These are phyloP conservation scores for Cercophora sp. DNA, from an alignment of 495 filamentous ascomycete species.

Conservation along the genomic window DNA sequence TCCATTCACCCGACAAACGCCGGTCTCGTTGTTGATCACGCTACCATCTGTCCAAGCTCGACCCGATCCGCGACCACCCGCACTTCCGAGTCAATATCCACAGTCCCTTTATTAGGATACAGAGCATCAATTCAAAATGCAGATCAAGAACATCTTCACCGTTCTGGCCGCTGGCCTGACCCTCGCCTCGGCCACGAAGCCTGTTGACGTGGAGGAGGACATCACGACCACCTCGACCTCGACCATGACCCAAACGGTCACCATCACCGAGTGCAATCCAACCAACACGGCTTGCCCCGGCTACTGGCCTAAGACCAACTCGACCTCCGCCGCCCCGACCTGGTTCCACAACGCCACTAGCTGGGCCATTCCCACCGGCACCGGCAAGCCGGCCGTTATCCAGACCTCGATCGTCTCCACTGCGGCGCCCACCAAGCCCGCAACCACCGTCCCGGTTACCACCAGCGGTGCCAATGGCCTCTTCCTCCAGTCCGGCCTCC, in stretches of 20 bases:
- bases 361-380: slow-evolving; percentile 24
- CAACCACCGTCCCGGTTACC: slow-evolving; percentile 21
- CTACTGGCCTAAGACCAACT: slow-evolving; percentile 34
- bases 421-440: slow-evolving; percentile 15
- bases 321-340: slow-evolving; percentile 37
- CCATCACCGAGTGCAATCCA: slow-evolving; percentile 46
- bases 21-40: slow-evolving; percentile 10
- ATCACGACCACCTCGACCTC: slow-evolving; percentile 34
- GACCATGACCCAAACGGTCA: slow-evolving; percentile 43
- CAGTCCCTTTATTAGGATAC: background rate
- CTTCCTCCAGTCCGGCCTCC: slow-evolving; percentile 37
- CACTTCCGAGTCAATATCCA: background rate
- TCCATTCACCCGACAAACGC: slow-evolving; percentile 7
- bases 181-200: slow-evolving; percentile 24
- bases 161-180: slow-evolving; percentile 30
- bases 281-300: slow-evolving; percentile 43
- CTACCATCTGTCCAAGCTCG: too few relatives aligned
- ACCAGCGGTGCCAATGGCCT: slow-evolving; percentile 32
- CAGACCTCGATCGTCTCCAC: slow-evolving; percentile 8
- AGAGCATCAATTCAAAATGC: slow-evolving; percentile 30
- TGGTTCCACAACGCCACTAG: slow-evolving; percentile 27
- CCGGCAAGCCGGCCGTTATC: slow-evolving; percentile 18
- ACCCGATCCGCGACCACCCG: too few relatives aligned
- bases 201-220: slow-evolving; percentile 13
- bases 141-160: slow-evolving; percentile 34